Evolutionary conservation across 2,329 filamentous ascomycete species (phyloP).

Genomic region (Ceratocystis papillata): DNA sequence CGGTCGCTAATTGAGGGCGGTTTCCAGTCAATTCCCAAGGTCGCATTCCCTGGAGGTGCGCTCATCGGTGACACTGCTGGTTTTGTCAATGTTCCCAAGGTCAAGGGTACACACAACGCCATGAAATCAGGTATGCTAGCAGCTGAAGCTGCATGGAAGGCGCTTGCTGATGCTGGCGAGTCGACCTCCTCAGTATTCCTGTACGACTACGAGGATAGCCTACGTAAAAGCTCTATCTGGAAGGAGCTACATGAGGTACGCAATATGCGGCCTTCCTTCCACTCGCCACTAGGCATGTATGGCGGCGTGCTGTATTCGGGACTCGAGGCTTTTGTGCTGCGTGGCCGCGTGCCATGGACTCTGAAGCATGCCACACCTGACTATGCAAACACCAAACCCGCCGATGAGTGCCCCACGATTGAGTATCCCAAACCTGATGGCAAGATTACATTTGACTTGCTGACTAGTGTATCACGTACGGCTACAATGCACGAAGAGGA

Average conservation of each 20-base stretch:
- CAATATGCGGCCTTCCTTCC: conserved; percentile 95
- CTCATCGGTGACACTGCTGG: conserved; percentile 93
- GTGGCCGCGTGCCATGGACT: conserved; percentile 83
- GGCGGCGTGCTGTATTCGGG: conserved; percentile 89
- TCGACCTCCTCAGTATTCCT: conserved; percentile 70
- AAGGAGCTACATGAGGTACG: conserved; percentile 88
- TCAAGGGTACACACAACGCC: conserved; percentile 95
- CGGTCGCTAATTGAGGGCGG: conserved; percentile 87
- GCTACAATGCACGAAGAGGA: conserved; percentile 99
- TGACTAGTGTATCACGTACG: conserved; percentile 88
- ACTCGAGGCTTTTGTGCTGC: conserved; percentile 77
- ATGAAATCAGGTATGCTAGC: conserved; percentile 98
- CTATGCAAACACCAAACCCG: conserved; percentile 64
- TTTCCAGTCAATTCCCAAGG: conserved; percentile 95
- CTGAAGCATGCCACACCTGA: conserved; percentile 74
- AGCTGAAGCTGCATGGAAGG: conserved; percentile 77
- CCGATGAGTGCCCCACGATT: conserved; percentile 74
- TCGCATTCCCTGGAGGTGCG: conserved; percentile 89
- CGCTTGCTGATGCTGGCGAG: conserved; percentile 44
- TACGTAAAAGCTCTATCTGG: conserved; percentile 83
- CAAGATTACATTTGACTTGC: conserved; percentile 87
- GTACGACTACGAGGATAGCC: conserved; percentile 82
- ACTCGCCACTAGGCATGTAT: conserved; percentile 72
- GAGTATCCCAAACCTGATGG: conserved; percentile 96
- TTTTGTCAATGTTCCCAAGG: conserved; percentile 94